These are phyloP conservation scores for Alternaria dauci DNA, from an alignment of 2,329 filamentous ascomycete genomes.

Conservation along the genomic window DNA sequence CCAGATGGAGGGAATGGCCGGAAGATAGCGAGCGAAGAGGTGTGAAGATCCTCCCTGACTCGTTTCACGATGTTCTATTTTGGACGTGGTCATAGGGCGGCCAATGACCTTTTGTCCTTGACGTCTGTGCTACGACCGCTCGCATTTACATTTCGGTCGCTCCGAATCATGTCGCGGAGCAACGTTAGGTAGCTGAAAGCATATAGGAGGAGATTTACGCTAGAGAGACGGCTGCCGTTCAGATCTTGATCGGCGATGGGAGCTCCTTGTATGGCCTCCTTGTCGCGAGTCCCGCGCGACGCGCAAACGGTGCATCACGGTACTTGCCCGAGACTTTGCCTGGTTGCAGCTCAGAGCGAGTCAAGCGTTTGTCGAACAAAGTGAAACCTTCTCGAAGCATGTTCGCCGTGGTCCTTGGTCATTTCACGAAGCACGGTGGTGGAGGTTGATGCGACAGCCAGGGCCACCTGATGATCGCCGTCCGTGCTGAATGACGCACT, in stretches of 20 bases:
- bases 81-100: slow-evolving; percentile 10
- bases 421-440: slow-evolving; percentile 28
- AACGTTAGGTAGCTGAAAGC: not conserved
- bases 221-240: slow-evolving; percentile 28
- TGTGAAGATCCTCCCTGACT: slow-evolving; percentile 12
- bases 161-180: slow-evolving; percentile 2
- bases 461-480: slow-evolving; percentile 43
- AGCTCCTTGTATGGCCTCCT: slow-evolving; percentile 13
- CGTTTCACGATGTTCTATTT: slow-evolving; percentile 7
- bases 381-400: slow-evolving; percentile 45
- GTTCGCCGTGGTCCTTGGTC: slow-evolving; percentile 35
- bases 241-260: slow-evolving; percentile 15
- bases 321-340: not conserved
- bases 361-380: slow-evolving; percentile 28
- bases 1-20: not conserved
- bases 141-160: slow-evolving; percentile 11
- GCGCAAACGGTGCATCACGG: slow-evolving; percentile 1
- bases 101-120: not conserved
- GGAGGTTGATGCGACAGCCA: slow-evolving; percentile 25
- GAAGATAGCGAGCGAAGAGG: slow-evolving; percentile 1
- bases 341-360: slow-evolving; percentile 9
- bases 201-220: not conserved
- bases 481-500: slow-evolving; percentile 43
- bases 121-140: not conserved
- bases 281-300: slow-evolving; percentile 1